Conservation (phyloP, 371 early-diverging fungal genomes). For the Apophysomyces trapeziformis region DNA sequence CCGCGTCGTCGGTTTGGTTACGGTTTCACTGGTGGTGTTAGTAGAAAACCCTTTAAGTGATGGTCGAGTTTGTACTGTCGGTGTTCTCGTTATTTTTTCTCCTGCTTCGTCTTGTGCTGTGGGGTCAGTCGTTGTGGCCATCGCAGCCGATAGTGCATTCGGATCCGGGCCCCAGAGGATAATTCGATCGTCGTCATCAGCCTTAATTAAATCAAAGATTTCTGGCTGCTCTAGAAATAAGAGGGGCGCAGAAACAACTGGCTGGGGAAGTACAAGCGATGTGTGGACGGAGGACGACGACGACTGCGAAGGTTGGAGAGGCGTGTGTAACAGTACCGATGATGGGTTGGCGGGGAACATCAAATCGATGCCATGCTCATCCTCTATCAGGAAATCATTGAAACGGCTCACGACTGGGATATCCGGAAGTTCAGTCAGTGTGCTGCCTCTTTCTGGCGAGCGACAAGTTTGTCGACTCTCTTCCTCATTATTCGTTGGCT, state of each 20-base stretch:
- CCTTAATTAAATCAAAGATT: conserved; percentile 54
- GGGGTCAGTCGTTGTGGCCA: conserved; percentile 32
- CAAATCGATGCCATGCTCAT: conserved; percentile 25
- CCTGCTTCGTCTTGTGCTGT: conserved; percentile 12
- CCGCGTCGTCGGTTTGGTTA: conserved; percentile 15
- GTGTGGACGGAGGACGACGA: conserved; percentile 7
- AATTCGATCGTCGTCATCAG: conserved; percentile 60
- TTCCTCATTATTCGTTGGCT: conserved; percentile 4
- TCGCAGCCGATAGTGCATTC: conserved; percentile 37
- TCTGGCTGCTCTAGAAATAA: conserved; percentile 45
- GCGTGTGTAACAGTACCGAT: conserved; percentile 21
- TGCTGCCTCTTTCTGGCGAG: conserved; percentile 13
- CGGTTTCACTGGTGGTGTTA: conserved; percentile 33
- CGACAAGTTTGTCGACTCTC: conserved; percentile 1
- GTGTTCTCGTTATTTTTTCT: conserved; percentile 12
- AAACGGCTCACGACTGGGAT: conserved; percentile 50
- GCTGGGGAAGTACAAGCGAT: conserved; percentile 5
- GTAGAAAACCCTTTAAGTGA: conserved; percentile 40
- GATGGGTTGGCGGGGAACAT: conserved; percentile 37
- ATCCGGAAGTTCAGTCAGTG: conserved; percentile 23
- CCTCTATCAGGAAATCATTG: conserved; percentile 31
- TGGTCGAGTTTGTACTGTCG: conserved; percentile 16
- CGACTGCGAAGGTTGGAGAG: conserved; percentile 3
- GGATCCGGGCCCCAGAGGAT: conserved; percentile 62
- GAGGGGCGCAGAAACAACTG: conserved; percentile 31